Base-by-base conservation (phyloP, 768 basidiomycete genomes). In the Amyloporia xantha region DNA sequence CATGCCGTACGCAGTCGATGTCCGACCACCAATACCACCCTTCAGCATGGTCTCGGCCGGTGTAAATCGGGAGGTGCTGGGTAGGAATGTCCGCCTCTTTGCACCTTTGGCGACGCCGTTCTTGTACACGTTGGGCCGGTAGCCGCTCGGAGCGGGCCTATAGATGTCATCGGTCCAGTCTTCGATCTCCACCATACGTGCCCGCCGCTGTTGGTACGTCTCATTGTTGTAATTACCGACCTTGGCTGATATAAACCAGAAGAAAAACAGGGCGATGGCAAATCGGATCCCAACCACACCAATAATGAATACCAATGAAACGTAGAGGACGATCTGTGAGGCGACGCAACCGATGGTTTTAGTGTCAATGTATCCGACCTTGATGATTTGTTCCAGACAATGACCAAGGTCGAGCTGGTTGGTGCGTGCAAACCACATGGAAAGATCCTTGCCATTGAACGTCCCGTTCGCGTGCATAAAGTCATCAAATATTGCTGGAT, bases 221-320 rank as follows among this genome's bases (percentile, higher is more conserved):
- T 99, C 96, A 33, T 80, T 77, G 53, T 87, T 86, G 76, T 95
- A 98, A 55, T 89, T 86, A 41, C 96, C 96, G 36, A 99, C 75
- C 60, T 82, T 82, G 84, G 89, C 92, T n/a, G 88, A 91, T 66
- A 90, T 86, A 78, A 97, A 98, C 96, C 96, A 99, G 21, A 88
- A 78, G 68, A 98, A 99, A 64, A 95, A 75, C 62, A 96, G 89
- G 41, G 96, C 96, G 92, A 98, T 95, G 57, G 78, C 72, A 70
- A 98, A 99, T 28, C 92, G 89, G 65, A 96, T 92, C 47, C 80
- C 76, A 54, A 98, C 95, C 53, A 98, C 95, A 52, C 95, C 95
- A 54, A 95, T 85, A 65, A 99, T 98, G 78, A 98, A 96, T 56
- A 92, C 78, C 59, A 98, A 83, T 41, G 95, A 97, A 49, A 95